phyloP scores from a whole-genome alignment of 2,329 filamentous ascomycete species.

The Nemania bipapillata region DNA sequence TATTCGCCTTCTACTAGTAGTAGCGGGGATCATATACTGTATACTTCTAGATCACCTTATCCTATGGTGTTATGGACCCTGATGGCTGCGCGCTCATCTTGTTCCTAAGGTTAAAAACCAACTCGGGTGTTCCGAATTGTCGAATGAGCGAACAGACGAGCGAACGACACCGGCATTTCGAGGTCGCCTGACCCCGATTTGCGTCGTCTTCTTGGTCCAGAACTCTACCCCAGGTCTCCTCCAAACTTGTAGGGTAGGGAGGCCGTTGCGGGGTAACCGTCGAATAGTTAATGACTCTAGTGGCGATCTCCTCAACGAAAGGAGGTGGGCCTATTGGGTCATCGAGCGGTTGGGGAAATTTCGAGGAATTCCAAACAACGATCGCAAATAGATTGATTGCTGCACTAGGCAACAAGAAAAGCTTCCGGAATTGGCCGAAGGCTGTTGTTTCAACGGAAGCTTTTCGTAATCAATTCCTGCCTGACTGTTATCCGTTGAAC shows the following conservation, averaged over 20 bases:
- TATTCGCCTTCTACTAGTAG: conserved; percentile 14
- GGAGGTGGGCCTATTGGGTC: not conserved
- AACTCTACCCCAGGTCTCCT: conserved; percentile 18
- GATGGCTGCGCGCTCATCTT: conserved; percentile 20
- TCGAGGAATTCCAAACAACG: conserved; percentile 24
- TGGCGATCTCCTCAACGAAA: conserved; percentile 29
- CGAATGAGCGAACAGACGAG: conserved; percentile 24
- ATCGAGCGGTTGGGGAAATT: conserved; percentile 16
- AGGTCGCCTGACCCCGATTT: conserved; percentile 35
- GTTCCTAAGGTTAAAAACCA: conserved; percentile 12
- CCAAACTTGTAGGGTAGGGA: conserved; percentile 24
- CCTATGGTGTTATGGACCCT: conserved; percentile 23
- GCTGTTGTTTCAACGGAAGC: conserved; percentile 3
- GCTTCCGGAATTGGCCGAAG: conserved; percentile 26
- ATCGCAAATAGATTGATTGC: conserved; percentile 25
- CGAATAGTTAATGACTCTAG: conserved; percentile 24
- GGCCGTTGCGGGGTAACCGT: conserved; percentile 39
- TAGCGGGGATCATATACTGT: conserved; percentile 25
- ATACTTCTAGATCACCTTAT: conserved; percentile 18
- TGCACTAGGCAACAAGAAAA: not conserved
- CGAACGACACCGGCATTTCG: conserved; percentile 26
- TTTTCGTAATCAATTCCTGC: conserved; percentile 18
- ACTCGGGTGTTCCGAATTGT: conserved; percentile 29
- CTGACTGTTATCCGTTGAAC: conserved; percentile 3
- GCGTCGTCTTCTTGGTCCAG: conserved; percentile 32